Conservation (phyloP, 768 basidiomycete species). For the Lepiota brunneoincarnata region DNA sequence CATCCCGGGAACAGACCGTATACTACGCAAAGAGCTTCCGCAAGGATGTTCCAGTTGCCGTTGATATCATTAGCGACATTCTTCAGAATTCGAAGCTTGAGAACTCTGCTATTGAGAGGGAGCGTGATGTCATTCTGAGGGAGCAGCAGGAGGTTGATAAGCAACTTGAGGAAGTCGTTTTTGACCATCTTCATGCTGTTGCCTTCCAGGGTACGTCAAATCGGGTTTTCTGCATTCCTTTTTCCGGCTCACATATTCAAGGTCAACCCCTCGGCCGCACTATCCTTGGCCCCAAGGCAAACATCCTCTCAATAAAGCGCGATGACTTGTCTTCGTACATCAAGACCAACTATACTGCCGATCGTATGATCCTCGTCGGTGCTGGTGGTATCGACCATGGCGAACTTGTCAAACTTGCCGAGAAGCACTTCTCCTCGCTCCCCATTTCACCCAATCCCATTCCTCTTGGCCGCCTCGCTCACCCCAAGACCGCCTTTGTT, state of each 20-base stretch:
- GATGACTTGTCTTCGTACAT: constrained; percentile 90
- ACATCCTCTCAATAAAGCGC: constrained; percentile 93
- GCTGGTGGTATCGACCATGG: constrained; percentile 92
- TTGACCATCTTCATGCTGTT: constrained; percentile 95
- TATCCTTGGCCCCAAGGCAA: constrained; percentile 93
- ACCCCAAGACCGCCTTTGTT: constrained; percentile 77
- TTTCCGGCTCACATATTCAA: constrained; percentile 26
- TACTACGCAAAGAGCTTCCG: constrained; percentile 99
- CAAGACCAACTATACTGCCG: constrained; percentile 96
- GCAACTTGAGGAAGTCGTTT: constrained; percentile 97
- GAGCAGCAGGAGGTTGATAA: constrained; percentile 99
- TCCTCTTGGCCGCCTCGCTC: constrained; percentile 77
- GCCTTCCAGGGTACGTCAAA: constrained; percentile 85
- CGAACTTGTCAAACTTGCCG: constrained; percentile 91
- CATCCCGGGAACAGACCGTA: constrained; percentile 97
- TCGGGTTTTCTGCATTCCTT: constrained; percentile 5
- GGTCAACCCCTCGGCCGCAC: constrained; percentile 95
- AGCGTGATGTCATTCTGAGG: constrained; percentile 93
- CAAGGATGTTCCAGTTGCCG: constrained; percentile 86
- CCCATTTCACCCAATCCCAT: constrained; percentile 87
- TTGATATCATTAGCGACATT: constrained; percentile 98
- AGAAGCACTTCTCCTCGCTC: constrained; percentile 88
- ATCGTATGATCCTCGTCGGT: constrained; percentile 98
- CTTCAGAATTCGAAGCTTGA: constrained; percentile 97
- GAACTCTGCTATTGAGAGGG: constrained; percentile 81